phyloP scores from a whole-genome alignment of 768 basidiomycete species.

The Mrakia gelida region DNA sequence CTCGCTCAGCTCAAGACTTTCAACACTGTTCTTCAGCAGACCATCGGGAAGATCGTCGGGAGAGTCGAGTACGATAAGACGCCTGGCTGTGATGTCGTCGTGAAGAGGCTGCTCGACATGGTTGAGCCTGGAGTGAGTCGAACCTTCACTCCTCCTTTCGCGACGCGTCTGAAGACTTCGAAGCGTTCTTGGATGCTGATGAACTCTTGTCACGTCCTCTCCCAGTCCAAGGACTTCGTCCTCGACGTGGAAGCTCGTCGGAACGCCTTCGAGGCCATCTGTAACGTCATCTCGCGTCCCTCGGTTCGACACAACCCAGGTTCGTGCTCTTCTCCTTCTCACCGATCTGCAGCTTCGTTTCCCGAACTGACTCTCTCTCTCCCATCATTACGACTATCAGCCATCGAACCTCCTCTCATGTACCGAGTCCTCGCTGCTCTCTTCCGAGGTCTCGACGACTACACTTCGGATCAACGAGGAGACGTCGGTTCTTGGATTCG shows the following conservation, averaged over 20 bases:
- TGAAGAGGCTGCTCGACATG: constrained; percentile 59
- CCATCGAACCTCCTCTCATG: constrained; percentile 15
- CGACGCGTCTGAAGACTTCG: too few species aligned
- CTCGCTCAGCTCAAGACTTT: constrained; percentile 35
- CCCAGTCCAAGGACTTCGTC: constrained; percentile 42
- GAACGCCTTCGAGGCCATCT: constrained; percentile 47
- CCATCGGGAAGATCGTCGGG: constrained; percentile 66
- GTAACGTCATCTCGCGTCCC: constrained; percentile 26
- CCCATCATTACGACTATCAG: neutral
- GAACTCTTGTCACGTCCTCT: too few species aligned
- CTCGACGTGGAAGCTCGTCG: constrained; percentile 58
- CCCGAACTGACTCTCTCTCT: neutral
- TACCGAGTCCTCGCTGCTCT: constrained; percentile 47
- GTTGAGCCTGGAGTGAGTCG: constrained; percentile 56
- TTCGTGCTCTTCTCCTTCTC: neutral
- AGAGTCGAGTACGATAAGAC: constrained; percentile 62
- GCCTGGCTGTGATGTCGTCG: constrained; percentile 54
- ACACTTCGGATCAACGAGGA: constrained; percentile 87
- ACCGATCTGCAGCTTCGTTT: neutral
- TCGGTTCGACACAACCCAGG: constrained; percentile 28
- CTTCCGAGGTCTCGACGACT: constrained; percentile 76
- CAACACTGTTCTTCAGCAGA: constrained; percentile 59
- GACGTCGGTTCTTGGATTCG: constrained; percentile 97
- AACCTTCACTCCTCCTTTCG: constrained; percentile 25
- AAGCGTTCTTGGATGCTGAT: neutral